Base-by-base conservation (phyloP, 176 grass and related monocot genomes). In the Oryza longistaminata region DNA sequence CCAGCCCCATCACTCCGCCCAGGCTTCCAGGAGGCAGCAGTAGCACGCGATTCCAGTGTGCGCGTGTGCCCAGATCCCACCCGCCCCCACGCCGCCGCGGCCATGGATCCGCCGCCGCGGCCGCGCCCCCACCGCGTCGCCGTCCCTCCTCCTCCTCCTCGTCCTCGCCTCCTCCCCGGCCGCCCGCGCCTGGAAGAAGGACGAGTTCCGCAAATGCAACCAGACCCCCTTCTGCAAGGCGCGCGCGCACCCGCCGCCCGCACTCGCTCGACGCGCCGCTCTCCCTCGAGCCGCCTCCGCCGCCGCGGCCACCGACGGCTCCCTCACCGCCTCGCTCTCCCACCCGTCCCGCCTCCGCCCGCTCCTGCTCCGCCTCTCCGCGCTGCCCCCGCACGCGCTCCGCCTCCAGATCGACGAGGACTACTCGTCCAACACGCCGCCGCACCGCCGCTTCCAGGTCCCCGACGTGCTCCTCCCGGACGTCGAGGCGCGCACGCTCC, bases 141-240 rank as follows among this genome's bases (percentile, higher is more conserved):
- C 39, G 39, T 71, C 78, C 29, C 72, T 74, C 3, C 66, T 90
- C 5, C 24, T 92, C 5, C 58, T 93, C 19, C 5, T 85, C 7
- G 50, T 93, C 22, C 45, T 97, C 21, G 66, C 86, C 15, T 31
- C 78, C 16, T 44, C 52, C 25, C 78, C 87, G 1, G 34, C 77
- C 11, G 81, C 72, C 79, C 75, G 64, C 72, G 91, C 93, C 8
- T 98, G 93, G 95, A 98, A 98, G 88, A 98, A 90, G 87, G 93
- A 98, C 24, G 95, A 98, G 82, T 98, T 98, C 88, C 95, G 95
- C 19, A 82, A 83, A 83, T 98, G 95, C 91, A 87, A 83, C 58
- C 89, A 98, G 87, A 98, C 93, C 68, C 93, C 95, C 64, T 98
- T 98, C 89, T 98, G 95, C 93, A 93, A 93, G 85, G 85, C 93